Base-by-base conservation (phyloP, 345 rosid species). In the Eucalyptus albens region DNA sequence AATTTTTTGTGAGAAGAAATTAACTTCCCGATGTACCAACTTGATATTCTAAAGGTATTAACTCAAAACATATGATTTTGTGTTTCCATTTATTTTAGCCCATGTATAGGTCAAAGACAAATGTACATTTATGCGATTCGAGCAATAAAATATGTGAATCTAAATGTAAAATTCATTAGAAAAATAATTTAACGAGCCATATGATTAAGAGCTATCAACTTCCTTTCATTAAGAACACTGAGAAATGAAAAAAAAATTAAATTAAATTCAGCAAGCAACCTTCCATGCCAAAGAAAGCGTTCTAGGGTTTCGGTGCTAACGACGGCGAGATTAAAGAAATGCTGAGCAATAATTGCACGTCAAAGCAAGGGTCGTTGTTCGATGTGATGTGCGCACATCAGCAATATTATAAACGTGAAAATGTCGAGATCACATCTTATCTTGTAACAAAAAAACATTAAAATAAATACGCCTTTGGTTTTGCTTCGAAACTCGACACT, bases 1-100 rank as follows among this genome's bases (percentile, higher is more conserved):
- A 6, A 19, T 9, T 37, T 72, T 37, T 22, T 21, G 8, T 77
- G 3, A 40, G 29, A 77, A 22, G 15, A 77, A 77, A 50, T 50
- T 50, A 50, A 15, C 17, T 50, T 6, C 9, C 0, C 2, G 0
- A 62, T 6, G 5, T 29, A 13, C 33, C 8, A 62, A 62, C 0
- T 29, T 62, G 33, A 62, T 1, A 29, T 62, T 62, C 2, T 12
- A 29, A 62, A 27, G 17, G 8, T 6, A 0, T 62, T 77, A 40
- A 37, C 5, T 0, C 1, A 1, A 21, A 21, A 11, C 2, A 5
- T 19, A 13, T 77, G 11, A 65, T 21, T 77, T 77, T 77, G 12
- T 21, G 4, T 3, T 33, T 72, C 8, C 15, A 77, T 19, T 77
- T 21, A 22, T 22, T 17, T 77, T 77, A 22, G 14, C 83, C 83